Evolutionary conservation across 768 basidiomycete genomes (phyloP).

Genomic region (Auriculariales sp.): DNA sequence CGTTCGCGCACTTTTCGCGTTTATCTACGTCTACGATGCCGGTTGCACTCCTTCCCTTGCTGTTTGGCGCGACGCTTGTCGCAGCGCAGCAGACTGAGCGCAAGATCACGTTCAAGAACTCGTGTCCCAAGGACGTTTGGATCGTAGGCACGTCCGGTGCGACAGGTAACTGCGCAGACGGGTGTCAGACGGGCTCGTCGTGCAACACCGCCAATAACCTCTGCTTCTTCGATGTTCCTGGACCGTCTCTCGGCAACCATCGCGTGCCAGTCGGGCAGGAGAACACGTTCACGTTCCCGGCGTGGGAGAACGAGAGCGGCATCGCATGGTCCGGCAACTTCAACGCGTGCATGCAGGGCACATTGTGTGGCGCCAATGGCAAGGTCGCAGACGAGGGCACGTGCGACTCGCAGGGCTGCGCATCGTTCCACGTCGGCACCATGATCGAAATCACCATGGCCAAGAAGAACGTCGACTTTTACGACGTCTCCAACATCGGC

Average conservation of each 20-base stretch:
- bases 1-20: background rate
- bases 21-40: background rate
- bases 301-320: conserved; percentile 1
- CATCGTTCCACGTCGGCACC: background rate
- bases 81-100: background rate
- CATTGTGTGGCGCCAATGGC: background rate
- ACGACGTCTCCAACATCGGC: conserved; percentile 6
- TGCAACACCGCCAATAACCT: conserved; percentile 3
- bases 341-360: conserved; percentile 3
- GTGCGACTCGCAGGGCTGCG: conserved; percentile 5
- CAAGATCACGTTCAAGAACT: conserved; percentile 1
- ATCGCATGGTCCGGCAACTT: conserved; percentile 6
- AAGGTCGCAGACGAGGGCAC: background rate
- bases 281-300: conserved; percentile 3
- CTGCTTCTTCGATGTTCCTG: conserved; percentile 6
- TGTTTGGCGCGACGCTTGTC: background rate
- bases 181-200: conserved; percentile 3
- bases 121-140: conserved; percentile 4
- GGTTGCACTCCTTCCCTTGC: background rate
- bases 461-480: conserved; percentile 2
- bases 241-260: conserved; percentile 1
- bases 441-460: conserved; percentile 4
- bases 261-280: conserved; percentile 3
- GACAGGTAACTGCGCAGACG: conserved; percentile 3
- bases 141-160: conserved; percentile 3